Percentiles rank a stretch among this genome's conserved stretches.
phyloP scores from a whole-genome alignment of 129 eudicot genomes.

The Smallanthus sonchifolius region DNA sequence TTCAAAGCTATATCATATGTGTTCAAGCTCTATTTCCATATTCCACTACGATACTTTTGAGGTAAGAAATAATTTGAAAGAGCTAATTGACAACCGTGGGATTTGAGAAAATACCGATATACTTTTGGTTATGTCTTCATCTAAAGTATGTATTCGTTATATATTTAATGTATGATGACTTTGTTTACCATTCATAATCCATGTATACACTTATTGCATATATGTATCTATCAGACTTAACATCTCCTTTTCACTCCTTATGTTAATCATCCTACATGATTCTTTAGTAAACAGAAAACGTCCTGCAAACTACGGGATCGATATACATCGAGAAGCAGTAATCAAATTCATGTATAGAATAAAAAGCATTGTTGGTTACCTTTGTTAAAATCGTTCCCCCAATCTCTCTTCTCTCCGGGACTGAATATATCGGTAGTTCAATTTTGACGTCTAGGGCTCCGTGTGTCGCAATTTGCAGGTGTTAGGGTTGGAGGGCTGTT shows the following conservation, averaged over 20 bases:
- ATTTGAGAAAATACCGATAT: too few species aligned
- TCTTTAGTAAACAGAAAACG: neutral
- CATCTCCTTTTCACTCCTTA: neutral
- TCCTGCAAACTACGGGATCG: neutral
- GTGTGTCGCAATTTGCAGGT: neutral
- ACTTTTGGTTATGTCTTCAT: neutral
- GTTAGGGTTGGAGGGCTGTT: neutral
- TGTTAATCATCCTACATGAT: neutral
- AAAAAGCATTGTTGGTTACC: conserved; percentile 2
- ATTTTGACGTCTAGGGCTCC: conserved; percentile 9
- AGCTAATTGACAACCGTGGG: neutral
- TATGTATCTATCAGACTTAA: neutral
- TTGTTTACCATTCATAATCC: neutral
- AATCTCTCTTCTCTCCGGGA: neutral
- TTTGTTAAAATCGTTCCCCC: conserved; percentile 13
- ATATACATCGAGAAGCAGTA: neutral
- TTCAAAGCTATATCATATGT: neutral
- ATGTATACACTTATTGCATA: too few species aligned
- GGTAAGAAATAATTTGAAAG: neutral
- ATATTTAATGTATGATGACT: neutral
- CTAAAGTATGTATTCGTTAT: neutral
- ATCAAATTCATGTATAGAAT: neutral
- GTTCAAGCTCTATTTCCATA: neutral
- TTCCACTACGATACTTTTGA: neutral
- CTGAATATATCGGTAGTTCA: neutral